A percentile compares a stretch with the other conserved stretches of the same genome.
Conservation (phyloP, 345 rosid genomes). For the Populus ilicifolia region DNA sequence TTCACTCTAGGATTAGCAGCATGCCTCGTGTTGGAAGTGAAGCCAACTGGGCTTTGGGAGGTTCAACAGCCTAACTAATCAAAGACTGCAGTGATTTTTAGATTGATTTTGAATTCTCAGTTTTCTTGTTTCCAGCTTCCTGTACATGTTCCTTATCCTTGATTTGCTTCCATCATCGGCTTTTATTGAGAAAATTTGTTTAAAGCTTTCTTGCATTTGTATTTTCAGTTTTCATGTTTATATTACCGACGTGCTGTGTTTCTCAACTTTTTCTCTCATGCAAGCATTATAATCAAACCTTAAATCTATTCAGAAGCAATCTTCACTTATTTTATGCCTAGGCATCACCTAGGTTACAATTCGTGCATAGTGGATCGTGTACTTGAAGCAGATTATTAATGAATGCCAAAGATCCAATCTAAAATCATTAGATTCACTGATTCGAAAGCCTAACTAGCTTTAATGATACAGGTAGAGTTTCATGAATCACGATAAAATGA, state of each 20-base stretch:
- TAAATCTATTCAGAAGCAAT: neutral
- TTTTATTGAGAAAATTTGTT: neutral
- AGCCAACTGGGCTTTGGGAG: conserved; percentile 67
- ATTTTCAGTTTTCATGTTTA: neutral
- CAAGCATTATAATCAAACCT: neutral
- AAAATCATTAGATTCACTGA: neutral
- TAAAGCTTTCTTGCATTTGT: neutral
- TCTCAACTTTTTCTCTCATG: neutral
- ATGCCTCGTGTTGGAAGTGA: conserved; percentile 90
- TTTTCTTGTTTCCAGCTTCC: neutral
- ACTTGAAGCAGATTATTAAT: neutral
- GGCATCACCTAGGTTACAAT: neutral
- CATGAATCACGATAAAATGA: neutral
- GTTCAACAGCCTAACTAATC: conserved; percentile 22
- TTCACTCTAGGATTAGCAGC: conserved; percentile 45
- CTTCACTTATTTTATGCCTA: neutral
- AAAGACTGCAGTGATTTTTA: neutral
- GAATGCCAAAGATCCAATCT: neutral
- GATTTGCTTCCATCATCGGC: neutral
- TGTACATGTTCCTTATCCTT: neutral
- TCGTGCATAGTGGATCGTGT: neutral
- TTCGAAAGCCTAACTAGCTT: neutral
- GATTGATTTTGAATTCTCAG: neutral
- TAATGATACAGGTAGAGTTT: neutral
- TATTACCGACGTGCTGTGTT: neutral